Evolutionary conservation across 1,284 basidiomycete genomes (phyloP), one percentile per base, ranked within the genome.

Genomic region (Malassezia restricta): DNA sequence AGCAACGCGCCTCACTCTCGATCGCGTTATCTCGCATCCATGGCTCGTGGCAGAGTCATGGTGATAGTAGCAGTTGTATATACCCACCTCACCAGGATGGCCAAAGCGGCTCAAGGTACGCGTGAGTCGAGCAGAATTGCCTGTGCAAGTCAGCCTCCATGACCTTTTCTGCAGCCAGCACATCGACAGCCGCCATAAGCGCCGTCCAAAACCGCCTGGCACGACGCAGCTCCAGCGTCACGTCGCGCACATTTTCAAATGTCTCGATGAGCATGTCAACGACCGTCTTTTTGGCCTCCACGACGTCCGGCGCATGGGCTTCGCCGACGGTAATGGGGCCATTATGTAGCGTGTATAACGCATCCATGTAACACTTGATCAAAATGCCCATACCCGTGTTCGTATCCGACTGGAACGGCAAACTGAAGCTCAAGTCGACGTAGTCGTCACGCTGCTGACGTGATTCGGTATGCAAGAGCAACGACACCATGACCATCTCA

Each of bases 201-300:
- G 90, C 81, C 71, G 92, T 86, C 92, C 94, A 99, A 78, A 98
- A 98, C 64, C 94, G 79, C 78, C 98, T 96, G 5, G 90, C 91
- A 49, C 94, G 78, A 73, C 90, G 87, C 45, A 99, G 84, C 78
- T 99, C 92, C 51, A 76, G 76, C 74, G 83, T 82, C 6, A 92
- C 87, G 57, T 76, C 76, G 77, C 89, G 92, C 63, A 98, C 86
- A 20, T 88, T 90, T 2, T 75, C 74, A 79, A 99, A 98, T 42
- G 86, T 90, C 68, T 89, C 86, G 62, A 94, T 89, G 66, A 92
- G 85, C 67, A 94, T 85, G 57, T 85, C 85, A 31, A 95, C 78
- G 27, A 92, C 89, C 75, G 85, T 81, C 49, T 79, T 80, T 76
- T 95, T 95, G 46, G 85, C 86, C 61, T 86, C 83, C 63, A 78